A percentile compares a stretch with the other conserved stretches of the same genome.
Conservation (phyloP, 2,329 filamentous ascomycete genomes). For the Botrytis hyacinthi region DNA sequence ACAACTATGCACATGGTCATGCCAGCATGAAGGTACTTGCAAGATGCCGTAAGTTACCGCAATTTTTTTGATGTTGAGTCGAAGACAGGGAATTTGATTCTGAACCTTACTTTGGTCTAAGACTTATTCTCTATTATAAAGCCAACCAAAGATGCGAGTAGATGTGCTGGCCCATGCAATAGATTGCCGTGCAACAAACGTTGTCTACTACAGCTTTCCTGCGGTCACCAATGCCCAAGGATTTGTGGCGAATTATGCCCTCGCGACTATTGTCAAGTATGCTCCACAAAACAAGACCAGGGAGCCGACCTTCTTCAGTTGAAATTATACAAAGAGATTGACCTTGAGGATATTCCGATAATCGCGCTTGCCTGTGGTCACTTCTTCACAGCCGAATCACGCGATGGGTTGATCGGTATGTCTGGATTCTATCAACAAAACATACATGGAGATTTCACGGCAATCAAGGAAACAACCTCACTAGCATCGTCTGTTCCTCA, state of each 20-base stretch:
- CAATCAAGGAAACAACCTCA: slow-evolving; percentile 33
- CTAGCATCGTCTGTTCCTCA: slow-evolving; percentile 34
- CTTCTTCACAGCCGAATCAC: slow-evolving; percentile 55
- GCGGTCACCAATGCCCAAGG: slow-evolving; percentile 63
- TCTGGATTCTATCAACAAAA: slow-evolving; percentile 36
- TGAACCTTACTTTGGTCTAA: neutral
- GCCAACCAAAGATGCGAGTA: neutral
- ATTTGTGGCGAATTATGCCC: slow-evolving; percentile 66
- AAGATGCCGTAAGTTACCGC: slow-evolving; percentile 36
- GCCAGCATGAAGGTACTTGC: slow-evolving; percentile 49
- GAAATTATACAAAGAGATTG: slow-evolving; percentile 53
- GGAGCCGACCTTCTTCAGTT: slow-evolving; percentile 57
- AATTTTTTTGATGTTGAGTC: neutral
- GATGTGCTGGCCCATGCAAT: slow-evolving; percentile 65
- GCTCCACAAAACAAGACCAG: slow-evolving; percentile 44
- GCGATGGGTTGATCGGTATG: slow-evolving; percentile 60
- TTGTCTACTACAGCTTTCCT: slow-evolving; percentile 52
- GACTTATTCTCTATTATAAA: neutral
- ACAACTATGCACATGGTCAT: slow-evolving; percentile 54
- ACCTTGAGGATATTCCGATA: slow-evolving; percentile 58
- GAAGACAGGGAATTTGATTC: neutral
- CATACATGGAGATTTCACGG: slow-evolving; percentile 34
- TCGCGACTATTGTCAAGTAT: slow-evolving; percentile 54
- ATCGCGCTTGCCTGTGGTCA: slow-evolving; percentile 64
- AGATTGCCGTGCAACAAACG: slow-evolving; percentile 62